A percentile compares a stretch with the other conserved stretches of the same genome.
Conservation (phyloP, 2,329 filamentous ascomycete species). For the Monilinia polystroma region DNA sequence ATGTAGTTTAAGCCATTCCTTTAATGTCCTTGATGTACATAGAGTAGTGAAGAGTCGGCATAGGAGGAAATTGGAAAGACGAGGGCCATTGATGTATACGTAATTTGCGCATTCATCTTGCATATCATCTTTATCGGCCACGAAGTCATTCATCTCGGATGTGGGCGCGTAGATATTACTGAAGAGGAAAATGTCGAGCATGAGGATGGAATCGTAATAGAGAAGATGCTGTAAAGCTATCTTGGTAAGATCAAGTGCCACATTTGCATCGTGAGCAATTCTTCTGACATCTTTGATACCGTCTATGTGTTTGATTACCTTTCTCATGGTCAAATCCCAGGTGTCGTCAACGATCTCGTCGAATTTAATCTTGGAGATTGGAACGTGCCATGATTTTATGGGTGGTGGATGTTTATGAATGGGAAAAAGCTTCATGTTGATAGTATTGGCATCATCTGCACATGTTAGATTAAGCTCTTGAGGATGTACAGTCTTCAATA, state of each 20-base stretch:
- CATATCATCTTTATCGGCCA: slow-evolving; percentile 69
- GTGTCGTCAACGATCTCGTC: slow-evolving; percentile 62
- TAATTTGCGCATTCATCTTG: slow-evolving; percentile 88
- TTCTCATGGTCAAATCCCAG: slow-evolving; percentile 74
- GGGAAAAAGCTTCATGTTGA: slow-evolving; percentile 95
- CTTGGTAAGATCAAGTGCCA: slow-evolving; percentile 81
- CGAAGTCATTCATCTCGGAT: slow-evolving; percentile 74
- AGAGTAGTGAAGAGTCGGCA: slow-evolving; percentile 85
- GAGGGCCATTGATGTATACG: slow-evolving; percentile 48
- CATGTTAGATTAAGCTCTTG: slow-evolving; percentile 23
- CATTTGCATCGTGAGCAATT: slow-evolving; percentile 81
- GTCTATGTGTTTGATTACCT: slow-evolving; percentile 83
- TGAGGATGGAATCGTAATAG: slow-evolving; percentile 86
- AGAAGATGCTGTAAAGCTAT: slow-evolving; percentile 85
- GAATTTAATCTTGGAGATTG: slow-evolving; percentile 69
- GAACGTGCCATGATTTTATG: slow-evolving; percentile 87
- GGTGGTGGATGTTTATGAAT: slow-evolving; percentile 73
- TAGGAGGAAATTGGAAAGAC: slow-evolving; percentile 60
- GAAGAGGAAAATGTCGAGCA: slow-evolving; percentile 96
- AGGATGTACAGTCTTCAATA: background rate
- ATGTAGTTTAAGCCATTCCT: slow-evolving; percentile 81
- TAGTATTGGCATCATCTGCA: slow-evolving; percentile 83
- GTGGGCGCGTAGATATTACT: slow-evolving; percentile 84
- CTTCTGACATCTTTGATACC: slow-evolving; percentile 86
- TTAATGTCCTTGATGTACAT: slow-evolving; percentile 76